A percentile compares a stretch with the other conserved stretches of the same genome.
Conservation (phyloP, 495 filamentous ascomycete species). For the Aspergillus conjunctus region DNA sequence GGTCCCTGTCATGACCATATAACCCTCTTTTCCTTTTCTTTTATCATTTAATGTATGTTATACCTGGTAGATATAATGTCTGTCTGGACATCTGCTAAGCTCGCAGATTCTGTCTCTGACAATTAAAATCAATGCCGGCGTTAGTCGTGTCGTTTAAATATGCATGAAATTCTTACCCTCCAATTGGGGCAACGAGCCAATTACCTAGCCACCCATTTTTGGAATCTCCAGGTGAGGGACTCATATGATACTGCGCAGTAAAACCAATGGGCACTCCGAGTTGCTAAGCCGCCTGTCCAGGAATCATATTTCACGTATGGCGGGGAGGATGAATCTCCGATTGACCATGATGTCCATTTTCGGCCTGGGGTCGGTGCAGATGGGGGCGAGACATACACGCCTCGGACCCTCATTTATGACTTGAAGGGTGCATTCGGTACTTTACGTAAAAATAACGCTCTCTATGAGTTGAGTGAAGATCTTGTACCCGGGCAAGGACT, state of each 20-base stretch:
- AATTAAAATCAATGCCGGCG: neutral
- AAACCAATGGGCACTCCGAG: neutral
- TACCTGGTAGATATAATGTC: neutral
- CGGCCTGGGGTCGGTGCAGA: constrained; percentile 76
- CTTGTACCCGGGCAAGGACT: constrained; percentile 51
- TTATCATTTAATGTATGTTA: constrained; percentile 12
- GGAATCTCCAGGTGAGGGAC: constrained; percentile 79
- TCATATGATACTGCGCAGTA: neutral
- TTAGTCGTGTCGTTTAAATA: constrained; percentile 35
- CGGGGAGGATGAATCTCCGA: constrained; percentile 61
- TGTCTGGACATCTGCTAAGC: constrained; percentile 5
- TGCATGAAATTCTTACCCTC: constrained; percentile 96
- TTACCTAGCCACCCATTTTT: constrained; percentile 96
- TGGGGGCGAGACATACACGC: constrained; percentile 88
- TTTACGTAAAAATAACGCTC: constrained; percentile 80
- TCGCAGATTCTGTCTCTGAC: constrained; percentile 7
- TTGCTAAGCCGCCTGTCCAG: constrained; percentile 37
- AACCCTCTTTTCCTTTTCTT: neutral
- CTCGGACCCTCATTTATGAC: constrained; percentile 91
- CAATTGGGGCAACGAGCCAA: constrained; percentile 93
- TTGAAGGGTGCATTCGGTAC: constrained; percentile 91
- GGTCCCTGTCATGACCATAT: neutral
- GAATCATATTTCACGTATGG: constrained; percentile 98
- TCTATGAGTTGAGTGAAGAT: constrained; percentile 73
- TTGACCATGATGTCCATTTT: constrained; percentile 94